Evolutionary conservation across 148 eudicot genomes (phyloP).

Genomic region (Mesembryanthemum crystallinum): DNA sequence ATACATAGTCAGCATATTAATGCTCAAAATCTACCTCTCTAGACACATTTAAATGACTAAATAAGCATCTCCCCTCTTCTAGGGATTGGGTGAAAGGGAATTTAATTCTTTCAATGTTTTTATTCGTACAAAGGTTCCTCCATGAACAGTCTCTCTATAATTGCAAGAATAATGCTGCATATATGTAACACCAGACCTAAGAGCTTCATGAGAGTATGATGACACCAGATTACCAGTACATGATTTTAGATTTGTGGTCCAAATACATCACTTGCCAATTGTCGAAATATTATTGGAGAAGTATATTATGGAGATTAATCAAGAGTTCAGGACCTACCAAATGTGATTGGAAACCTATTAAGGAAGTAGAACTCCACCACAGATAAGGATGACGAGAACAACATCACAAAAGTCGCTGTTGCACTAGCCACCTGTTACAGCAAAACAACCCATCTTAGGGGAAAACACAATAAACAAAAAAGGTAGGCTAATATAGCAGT

Average conservation of each 20-base stretch:
- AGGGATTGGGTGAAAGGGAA: not conserved
- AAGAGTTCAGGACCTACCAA: constrained; percentile 25
- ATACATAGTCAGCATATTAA: not conserved
- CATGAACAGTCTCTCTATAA: too few relatives aligned
- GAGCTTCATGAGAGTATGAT: not conserved
- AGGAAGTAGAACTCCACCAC: constrained; percentile 96
- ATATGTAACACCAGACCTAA: not conserved
- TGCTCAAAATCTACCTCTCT: not conserved
- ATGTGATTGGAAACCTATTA: constrained; percentile 78
- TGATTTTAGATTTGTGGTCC: not conserved
- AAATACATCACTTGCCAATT: not conserved
- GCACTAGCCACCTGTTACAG: constrained; percentile 81
- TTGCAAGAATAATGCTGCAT: too few relatives aligned
- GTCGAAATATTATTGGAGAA: not conserved
- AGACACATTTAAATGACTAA: not conserved
- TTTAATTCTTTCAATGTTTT: not conserved
- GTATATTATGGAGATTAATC: not conserved
- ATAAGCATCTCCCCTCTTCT: not conserved
- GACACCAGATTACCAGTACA: not conserved
- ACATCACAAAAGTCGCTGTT: constrained; percentile 97
- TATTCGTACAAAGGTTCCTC: not conserved
- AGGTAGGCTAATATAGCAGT: not conserved
- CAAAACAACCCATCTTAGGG: not conserved
- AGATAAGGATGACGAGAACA: constrained; percentile 89
- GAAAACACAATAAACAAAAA: not conserved